phyloP scores from a whole-genome alignment of 2,329 filamentous ascomycete genomes.

The Teratosphaeria viscida region DNA sequence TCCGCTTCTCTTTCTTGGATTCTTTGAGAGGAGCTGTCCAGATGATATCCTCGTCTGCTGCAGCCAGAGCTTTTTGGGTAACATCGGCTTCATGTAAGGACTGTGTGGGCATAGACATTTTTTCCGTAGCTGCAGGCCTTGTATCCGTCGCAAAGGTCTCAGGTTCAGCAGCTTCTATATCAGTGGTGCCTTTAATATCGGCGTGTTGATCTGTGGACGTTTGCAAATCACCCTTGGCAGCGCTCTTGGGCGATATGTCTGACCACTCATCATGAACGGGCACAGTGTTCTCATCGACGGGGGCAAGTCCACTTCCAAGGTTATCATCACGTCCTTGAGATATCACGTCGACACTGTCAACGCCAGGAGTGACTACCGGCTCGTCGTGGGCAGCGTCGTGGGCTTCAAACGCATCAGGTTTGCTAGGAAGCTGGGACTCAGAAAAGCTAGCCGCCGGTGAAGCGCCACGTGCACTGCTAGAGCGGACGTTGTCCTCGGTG shows the following conservation, averaged over 20 bases:
- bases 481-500: not conserved
- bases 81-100: not conserved
- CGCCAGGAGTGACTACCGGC: not conserved
- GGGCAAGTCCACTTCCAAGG: not conserved
- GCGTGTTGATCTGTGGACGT: not conserved
- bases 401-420: not conserved
- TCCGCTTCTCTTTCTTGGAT: not conserved
- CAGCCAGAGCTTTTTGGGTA: not conserved
- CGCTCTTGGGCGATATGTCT: constrained; percentile 19
- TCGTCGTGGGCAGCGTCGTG: not conserved
- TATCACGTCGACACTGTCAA: not conserved
- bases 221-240: not conserved
- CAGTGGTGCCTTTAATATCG: not conserved
- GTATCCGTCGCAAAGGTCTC: not conserved
- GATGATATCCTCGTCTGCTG: not conserved
- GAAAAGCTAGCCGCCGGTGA: not conserved
- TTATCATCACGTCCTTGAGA: not conserved
- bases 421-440: not conserved
- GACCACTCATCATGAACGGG: constrained; percentile 9
- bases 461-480: not conserved
- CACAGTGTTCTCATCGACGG: not conserved
- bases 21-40: not conserved
- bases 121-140: not conserved
- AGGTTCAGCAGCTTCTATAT: not conserved
- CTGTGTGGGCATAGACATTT: not conserved